Evolutionary conservation across 2,329 filamentous ascomycete species (phyloP), one percentile per base, ranked within the genome.

Genomic region (Emmonsia crescens): DNA sequence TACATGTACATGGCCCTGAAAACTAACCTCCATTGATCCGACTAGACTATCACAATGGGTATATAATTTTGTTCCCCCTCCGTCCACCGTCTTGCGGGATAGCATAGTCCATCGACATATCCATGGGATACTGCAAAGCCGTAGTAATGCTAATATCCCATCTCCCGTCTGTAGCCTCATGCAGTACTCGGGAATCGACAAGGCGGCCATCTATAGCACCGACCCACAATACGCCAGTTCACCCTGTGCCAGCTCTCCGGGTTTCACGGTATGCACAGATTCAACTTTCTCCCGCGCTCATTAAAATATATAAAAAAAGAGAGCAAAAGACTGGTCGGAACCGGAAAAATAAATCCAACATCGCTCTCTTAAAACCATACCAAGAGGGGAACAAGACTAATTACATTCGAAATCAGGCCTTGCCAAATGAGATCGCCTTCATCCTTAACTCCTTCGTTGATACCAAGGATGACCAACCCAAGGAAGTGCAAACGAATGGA

Each of bases 221-320:
- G 91, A 88, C 77, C 79, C 78, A 66, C 88, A 88, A 68, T 89
- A 91, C 70, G 89, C 89, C 77, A 91, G 87, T 74, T 82, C 85
- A 69, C 95, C 91, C 90, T 46, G 55, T 57, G 91, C 91, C 64
- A 74, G 80, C 49, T 86, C 85, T 33, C 27, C 83, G 60, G 83
- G 81, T 68, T 96, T 96, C 80, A 79, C 81, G 73, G 91, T 96
- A 87, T 75, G 78, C 73, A 48, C 63, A 63, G 44, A 27, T 24
- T 54, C 60, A 57, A 59, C 44, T 33, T 44, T 46, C 58, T 36
- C 57, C 59, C 52, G 52, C 48, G 10, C 27, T n/a, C 24, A 5
- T 46, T 19, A 29, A 21, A 27, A 10, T 24, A n/a, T n/a, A n/a
- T n/a, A n/a, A n/a, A n/a, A n/a, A 8, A 16, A 14, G 5, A 1